Evolutionary conservation across 805 yeast species (phyloP), one percentile per base, ranked within the genome.

Genomic region (Yamadazyma akitaensis): DNA sequence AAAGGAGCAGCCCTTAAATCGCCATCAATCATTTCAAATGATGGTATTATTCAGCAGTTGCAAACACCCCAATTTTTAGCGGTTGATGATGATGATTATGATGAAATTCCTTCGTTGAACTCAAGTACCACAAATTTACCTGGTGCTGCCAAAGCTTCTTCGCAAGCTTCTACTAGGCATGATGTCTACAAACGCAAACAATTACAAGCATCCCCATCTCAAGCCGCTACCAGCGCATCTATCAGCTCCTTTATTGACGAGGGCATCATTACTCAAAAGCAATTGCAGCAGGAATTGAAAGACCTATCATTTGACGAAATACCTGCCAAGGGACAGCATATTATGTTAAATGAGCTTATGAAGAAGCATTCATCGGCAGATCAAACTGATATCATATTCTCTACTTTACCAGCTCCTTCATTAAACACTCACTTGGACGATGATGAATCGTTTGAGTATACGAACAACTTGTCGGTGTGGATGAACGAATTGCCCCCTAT

Each of bases 291-390:
- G 37, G 77, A 72, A 50, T 56, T 72, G 34, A 61, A 59, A 24
- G 58, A 54, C 18, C 56, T 72, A 33, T 77, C 86, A 1, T 91
- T 91, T 65, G 86, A 89, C 61, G 94, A 88, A 51, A 65, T 92
- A n/a, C 96, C 97, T 0, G 94, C 96, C 8, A 80, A 81, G 54
- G 94, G 95, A 0, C 99, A 92, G 63, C 96, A 91, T 61, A 63
- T 92, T 43, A 85, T 94, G 42, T 69, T 94, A 54, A 92, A 92
- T 62, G 96, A 89, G 54, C 70, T 92, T 50, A 91, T 92, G 96
- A 67, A 67, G 39, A 70, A 70, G 18, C 64, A 79, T 21, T 88
- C 96, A 0, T 65, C 70, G 5, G 67, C 71, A 18, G 56, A 52
- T 5, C 56, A 58, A 24, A 81, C 96, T 0, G 88, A 82, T 2